Conservation (phyloP, 1,284 basidiomycete genomes). For the Rhodotorula sp. region DNA sequence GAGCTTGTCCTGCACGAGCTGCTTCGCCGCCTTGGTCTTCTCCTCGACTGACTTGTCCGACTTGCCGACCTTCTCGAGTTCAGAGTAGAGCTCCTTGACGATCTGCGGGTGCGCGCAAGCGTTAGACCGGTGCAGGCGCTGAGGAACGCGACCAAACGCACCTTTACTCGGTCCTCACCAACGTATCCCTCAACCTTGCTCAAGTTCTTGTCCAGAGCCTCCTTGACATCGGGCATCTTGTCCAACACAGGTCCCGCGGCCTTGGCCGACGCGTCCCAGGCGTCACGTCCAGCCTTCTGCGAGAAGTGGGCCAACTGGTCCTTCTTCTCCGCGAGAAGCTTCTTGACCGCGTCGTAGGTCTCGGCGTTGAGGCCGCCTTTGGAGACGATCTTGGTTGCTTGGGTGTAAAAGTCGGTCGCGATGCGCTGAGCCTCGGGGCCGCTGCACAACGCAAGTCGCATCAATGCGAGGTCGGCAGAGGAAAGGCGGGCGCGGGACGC, state of each 20-base stretch:
- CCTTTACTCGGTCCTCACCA: constrained; percentile 43
- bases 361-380: constrained; percentile 41
- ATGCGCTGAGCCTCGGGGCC: constrained; percentile 43
- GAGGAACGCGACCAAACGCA: constrained; percentile 6
- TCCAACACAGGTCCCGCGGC: constrained; percentile 39
- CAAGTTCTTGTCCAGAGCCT: constrained; percentile 36
- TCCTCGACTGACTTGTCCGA: constrained; percentile 51
- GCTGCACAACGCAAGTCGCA: constrained; percentile 2
- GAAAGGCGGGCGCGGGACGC: background rate
- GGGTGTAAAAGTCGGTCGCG: constrained; percentile 35
- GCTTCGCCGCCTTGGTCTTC: constrained; percentile 53
- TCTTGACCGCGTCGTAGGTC: constrained; percentile 37
- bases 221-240: constrained; percentile 43
- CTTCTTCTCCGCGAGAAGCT: constrained; percentile 39
- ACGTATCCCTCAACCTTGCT: constrained; percentile 24
- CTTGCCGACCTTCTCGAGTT: constrained; percentile 41
- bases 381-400: constrained; percentile 33
- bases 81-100: constrained; percentile 40
- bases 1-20: constrained; percentile 52
- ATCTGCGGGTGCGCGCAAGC: background rate
- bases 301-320: constrained; percentile 36
- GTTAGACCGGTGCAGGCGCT: background rate
- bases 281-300: constrained; percentile 40
- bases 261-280: constrained; percentile 37
- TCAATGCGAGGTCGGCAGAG: background rate